A percentile compares a stretch with the other conserved stretches of the same genome.
These are phyloP conservation scores for Alternaria sp. DNA, from an alignment of 2,329 filamentous ascomycete genomes.

Conservation along the genomic window DNA sequence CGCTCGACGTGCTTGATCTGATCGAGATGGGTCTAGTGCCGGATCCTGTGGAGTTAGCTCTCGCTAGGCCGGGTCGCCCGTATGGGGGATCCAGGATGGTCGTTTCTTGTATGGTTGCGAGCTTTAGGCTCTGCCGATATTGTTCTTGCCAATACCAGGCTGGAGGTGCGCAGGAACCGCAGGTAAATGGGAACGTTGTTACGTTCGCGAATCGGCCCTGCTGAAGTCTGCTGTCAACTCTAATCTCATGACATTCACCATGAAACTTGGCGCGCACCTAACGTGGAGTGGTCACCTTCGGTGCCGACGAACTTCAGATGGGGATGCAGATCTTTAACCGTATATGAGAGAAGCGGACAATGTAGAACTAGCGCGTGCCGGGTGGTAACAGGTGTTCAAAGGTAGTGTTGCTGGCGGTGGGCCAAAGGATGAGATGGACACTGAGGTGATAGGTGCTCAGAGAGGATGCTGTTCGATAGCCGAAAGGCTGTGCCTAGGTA, in stretches of 20 bases:
- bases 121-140: not conserved
- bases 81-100: constrained; percentile 10
- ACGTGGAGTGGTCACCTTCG: not conserved
- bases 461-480: constrained; percentile 11
- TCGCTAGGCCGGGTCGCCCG: constrained; percentile 2
- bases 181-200: constrained; percentile 19
- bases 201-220: constrained; percentile 3
- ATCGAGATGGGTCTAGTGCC: not conserved
- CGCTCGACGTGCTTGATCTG: constrained; percentile 2
- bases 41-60: constrained; percentile 9
- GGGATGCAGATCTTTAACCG: not conserved
- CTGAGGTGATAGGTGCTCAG: not conserved
- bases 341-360: not conserved
- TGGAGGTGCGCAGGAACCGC: constrained; percentile 12
- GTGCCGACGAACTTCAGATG: not conserved
- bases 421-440: not conserved
- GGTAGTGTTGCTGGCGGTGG: not conserved
- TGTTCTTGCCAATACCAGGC: constrained; percentile 7
- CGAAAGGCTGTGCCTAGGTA: not conserved
- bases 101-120: constrained; percentile 10
- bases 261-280: not conserved
- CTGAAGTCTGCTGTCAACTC: not conserved
- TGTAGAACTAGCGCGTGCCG: not conserved
- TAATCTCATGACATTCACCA: not conserved
- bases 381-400: not conserved